A percentile compares a stretch with the other conserved stretches of the same genome.
phyloP scores from a whole-genome alignment of 2,329 filamentous ascomycete species.

The Calonectria pauciramosa region DNA sequence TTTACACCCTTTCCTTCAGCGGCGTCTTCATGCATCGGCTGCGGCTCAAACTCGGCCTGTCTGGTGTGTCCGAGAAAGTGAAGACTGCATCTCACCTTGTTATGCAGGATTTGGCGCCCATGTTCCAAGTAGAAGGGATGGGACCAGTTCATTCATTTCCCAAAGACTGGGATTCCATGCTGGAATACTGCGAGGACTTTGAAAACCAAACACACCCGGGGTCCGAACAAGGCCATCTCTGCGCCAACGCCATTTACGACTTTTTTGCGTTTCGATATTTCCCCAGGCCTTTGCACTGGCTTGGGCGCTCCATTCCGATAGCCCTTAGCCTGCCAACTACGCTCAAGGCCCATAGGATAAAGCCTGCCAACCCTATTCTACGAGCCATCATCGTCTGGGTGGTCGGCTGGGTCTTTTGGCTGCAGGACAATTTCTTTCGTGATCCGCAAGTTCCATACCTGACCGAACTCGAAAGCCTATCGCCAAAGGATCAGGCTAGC shows the following conservation, averaged over 20 bases:
- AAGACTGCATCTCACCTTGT: conserved; percentile 24
- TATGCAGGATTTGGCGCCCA: conserved; percentile 23
- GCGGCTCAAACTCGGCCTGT: conserved; percentile 5
- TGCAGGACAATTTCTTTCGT: not conserved
- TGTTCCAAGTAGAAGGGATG: conserved; percentile 11
- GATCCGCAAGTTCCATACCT: not conserved
- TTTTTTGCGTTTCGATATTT: conserved; percentile 26
- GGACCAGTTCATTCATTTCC: conserved; percentile 11
- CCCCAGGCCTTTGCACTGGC: conserved; percentile 6
- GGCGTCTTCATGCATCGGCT: conserved; percentile 24
- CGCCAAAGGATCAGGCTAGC: not conserved
- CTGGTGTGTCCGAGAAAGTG: conserved; percentile 14
- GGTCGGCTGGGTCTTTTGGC: not conserved
- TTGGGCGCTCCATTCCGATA: conserved; percentile 8
- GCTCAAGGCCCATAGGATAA: not conserved
- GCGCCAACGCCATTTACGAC: conserved; percentile 16
- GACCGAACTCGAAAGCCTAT: not conserved
- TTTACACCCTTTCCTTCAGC: conserved; percentile 20
- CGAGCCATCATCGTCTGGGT: conserved; percentile 1
- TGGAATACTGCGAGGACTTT: conserved; percentile 19
- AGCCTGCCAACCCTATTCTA: conserved; percentile 3
- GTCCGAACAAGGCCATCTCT: not conserved
- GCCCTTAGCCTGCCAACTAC: conserved; percentile 18
- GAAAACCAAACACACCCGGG: conserved; percentile 11
- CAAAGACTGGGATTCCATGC: conserved; percentile 1